Evolutionary conservation across 2,329 filamentous ascomycete species (phyloP).

Genomic region (Arthroderma sp.): DNA sequence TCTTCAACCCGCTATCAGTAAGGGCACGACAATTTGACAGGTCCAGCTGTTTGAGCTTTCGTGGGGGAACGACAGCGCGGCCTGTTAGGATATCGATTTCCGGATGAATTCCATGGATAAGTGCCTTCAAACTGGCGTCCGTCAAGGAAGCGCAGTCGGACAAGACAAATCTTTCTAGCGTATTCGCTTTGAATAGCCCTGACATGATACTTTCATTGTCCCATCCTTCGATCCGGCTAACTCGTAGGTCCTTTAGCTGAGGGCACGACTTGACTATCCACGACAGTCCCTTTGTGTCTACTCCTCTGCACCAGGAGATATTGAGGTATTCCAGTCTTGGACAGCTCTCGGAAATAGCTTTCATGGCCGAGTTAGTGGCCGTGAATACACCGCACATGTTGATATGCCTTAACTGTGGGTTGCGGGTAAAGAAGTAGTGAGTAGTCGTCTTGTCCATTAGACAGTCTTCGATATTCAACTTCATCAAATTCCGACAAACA

Average conservation of each 20-base stretch:
- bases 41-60: slow-evolving; percentile 73
- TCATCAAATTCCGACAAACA: slow-evolving; percentile 74
- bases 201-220: slow-evolving; percentile 60
- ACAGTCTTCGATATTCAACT: slow-evolving; percentile 80
- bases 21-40: slow-evolving; percentile 65
- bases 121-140: slow-evolving; percentile 58
- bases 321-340: slow-evolving; percentile 73
- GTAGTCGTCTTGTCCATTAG: slow-evolving; percentile 68
- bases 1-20: slow-evolving; percentile 58
- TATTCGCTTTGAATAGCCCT: slow-evolving; percentile 67
- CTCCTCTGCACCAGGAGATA: slow-evolving; percentile 82
- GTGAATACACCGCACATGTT: slow-evolving; percentile 70
- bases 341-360: slow-evolving; percentile 70
- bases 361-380: slow-evolving; percentile 77
- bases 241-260: slow-evolving; percentile 64
- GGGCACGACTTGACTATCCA: slow-evolving; percentile 61
- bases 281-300: slow-evolving; percentile 65
- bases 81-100: slow-evolving; percentile 72
- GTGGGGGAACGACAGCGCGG: slow-evolving; percentile 60
- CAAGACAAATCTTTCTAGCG: slow-evolving; percentile 67
- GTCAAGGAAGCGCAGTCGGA: slow-evolving; percentile 67
- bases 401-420: slow-evolving; percentile 65
- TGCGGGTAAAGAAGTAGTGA: slow-evolving; percentile 66
- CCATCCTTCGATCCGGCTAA: slow-evolving; percentile 70
- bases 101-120: slow-evolving; percentile 64